Evolutionary conservation across 2,329 filamentous ascomycete genomes (phyloP).

Genomic region (Xylaria sp.): DNA sequence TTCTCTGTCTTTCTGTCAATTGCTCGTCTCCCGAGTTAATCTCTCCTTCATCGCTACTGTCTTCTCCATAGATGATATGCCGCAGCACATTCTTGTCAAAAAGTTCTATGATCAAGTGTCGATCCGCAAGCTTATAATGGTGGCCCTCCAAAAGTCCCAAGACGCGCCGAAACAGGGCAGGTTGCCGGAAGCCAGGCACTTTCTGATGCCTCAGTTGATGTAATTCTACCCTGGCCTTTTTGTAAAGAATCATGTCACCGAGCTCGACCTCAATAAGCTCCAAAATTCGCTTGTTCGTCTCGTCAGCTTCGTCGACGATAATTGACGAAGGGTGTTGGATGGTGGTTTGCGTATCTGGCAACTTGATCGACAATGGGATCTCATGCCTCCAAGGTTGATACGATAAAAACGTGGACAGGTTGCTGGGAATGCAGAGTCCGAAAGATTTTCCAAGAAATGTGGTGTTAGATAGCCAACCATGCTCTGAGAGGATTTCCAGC

Average conservation of each 20-base stretch:
- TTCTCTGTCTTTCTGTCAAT: constrained; percentile 68
- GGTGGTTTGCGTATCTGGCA: constrained; percentile 66
- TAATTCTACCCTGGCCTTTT: constrained; percentile 85
- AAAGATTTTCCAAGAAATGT: constrained; percentile 84
- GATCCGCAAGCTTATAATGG: constrained; percentile 86
- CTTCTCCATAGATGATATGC: constrained; percentile 81
- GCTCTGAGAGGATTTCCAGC: constrained; percentile 87
- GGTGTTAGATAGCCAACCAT: constrained; percentile 93
- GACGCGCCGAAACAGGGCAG: constrained; percentile 83
- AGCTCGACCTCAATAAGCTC: constrained; percentile 83
- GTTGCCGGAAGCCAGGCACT: constrained; percentile 78
- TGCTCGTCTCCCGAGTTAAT: constrained; percentile 62
- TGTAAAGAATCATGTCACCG: constrained; percentile 92
- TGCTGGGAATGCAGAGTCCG: constrained; percentile 85
- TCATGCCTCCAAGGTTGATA: constrained; percentile 70
- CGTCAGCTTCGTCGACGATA: constrained; percentile 69
- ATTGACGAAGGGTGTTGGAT: constrained; percentile 60
- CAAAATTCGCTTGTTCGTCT: constrained; percentile 79
- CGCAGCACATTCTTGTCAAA: constrained; percentile 92
- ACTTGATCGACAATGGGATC: constrained; percentile 58
- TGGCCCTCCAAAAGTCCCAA: constrained; percentile 88
- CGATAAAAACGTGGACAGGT: constrained; percentile 82
- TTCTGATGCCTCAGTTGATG: constrained; percentile 80
- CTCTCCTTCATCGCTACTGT: constrained; percentile 54
- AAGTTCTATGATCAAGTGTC: constrained; percentile 90